phyloP scores from a whole-genome alignment of 768 basidiomycete genomes.

The Tephrocybe sp. region DNA sequence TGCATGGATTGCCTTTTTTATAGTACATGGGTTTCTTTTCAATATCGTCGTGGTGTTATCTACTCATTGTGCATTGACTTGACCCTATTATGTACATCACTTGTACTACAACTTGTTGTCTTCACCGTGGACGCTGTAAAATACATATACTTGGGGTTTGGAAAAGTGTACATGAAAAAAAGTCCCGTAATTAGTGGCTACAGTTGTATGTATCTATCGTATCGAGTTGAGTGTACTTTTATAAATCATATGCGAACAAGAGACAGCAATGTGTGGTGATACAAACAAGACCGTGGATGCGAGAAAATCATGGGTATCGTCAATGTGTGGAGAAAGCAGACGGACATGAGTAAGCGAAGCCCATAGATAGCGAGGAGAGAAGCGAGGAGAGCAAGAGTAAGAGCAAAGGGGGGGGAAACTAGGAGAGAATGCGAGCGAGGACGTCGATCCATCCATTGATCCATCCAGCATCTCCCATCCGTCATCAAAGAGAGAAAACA shows the following conservation, averaged over 20 bases:
- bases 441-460: no score
- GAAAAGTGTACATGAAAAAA: no score
- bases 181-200: not conserved
- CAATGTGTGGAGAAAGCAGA: not conserved
- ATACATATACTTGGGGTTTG: no score
- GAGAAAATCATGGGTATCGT: slow-evolving; percentile 5
- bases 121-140: no score
- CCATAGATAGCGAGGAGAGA: not conserved
- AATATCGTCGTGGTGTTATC: no score
- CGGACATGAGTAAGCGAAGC: not conserved
- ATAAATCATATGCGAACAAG: not conserved
- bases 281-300: not conserved
- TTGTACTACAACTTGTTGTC: no score
- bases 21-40: no score
- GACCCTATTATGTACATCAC: no score
- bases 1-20: no score
- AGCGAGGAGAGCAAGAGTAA: not conserved
- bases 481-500: not conserved
- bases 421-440: not conserved
- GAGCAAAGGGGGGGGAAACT: not conserved
- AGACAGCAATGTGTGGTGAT: slow-evolving; percentile 3
- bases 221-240: slow-evolving; percentile 1
- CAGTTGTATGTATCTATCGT: not conserved
- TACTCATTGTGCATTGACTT: no score
- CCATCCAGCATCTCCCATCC: no score